Evolutionary conservation across 163 green algal genomes (phyloP).

Genomic region (Chlorella variabilis): DNA sequence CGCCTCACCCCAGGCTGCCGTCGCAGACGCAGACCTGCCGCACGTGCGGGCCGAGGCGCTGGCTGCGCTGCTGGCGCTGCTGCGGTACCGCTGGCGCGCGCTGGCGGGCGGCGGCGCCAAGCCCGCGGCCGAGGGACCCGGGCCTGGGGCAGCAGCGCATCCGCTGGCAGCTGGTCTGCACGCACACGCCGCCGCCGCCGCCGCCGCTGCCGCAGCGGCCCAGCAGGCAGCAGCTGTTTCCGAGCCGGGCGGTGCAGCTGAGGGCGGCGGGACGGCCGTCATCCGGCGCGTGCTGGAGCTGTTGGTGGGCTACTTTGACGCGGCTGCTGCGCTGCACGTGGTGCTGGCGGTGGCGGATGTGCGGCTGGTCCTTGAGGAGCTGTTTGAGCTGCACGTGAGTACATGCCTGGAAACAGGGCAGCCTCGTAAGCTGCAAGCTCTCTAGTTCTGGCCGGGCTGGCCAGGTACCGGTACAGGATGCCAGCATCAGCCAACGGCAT

Average conservation of each 20-base stretch:
- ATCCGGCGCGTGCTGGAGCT: conserved; percentile 18
- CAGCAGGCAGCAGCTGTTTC: neutral
- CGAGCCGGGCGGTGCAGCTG: neutral
- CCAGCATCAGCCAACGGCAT: too few relatives aligned
- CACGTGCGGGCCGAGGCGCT: conserved; percentile 20
- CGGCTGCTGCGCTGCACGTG: neutral
- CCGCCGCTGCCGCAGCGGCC: too few relatives aligned
- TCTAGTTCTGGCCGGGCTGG: too few relatives aligned
- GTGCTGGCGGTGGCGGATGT: conserved; percentile 36
- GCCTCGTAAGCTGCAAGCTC: too few relatives aligned
- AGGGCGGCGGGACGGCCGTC: neutral
- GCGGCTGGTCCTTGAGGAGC: conserved; percentile 40
- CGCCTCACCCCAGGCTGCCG: neutral
- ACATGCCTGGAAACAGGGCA: too few relatives aligned
- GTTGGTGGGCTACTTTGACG: conserved; percentile 19
- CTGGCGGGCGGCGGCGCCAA: conserved; percentile 14
- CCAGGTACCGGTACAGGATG: too few relatives aligned
- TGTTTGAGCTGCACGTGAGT: conserved; percentile 39
- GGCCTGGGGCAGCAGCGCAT: too few relatives aligned
- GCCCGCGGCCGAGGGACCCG: too few relatives aligned
- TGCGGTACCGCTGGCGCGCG: conserved; percentile 31
- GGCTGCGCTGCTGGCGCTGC: conserved; percentile 28
- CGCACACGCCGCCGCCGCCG: neutral
- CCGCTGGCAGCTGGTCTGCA: too few relatives aligned
- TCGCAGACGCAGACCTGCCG: conserved; percentile 10